Conservation (phyloP, 768 basidiomycete species). For the Tricholoma flavovirens region DNA sequence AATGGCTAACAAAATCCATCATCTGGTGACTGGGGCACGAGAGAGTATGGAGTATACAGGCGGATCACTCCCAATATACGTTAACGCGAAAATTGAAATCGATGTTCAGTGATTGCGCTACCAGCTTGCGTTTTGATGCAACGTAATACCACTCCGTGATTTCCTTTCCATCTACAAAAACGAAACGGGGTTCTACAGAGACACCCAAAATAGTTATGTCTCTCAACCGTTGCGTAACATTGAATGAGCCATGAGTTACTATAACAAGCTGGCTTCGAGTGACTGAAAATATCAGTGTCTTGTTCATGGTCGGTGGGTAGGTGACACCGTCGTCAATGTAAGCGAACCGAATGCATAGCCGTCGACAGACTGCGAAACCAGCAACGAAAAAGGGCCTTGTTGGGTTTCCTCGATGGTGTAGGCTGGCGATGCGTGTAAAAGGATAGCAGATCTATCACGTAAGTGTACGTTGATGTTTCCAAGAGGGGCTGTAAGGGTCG, state of each 20-base stretch:
- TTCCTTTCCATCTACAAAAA: slow-evolving; percentile 33
- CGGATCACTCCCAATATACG: slow-evolving; percentile 20
- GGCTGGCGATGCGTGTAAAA: slow-evolving; percentile 55
- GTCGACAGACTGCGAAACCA: slow-evolving; percentile 46
- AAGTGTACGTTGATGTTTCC: slow-evolving; percentile 74
- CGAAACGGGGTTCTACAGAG: slow-evolving; percentile 28
- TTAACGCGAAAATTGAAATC: slow-evolving; percentile 35
- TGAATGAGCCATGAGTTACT: slow-evolving; percentile 32
- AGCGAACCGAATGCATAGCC: slow-evolving; percentile 50
- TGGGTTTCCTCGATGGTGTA: slow-evolving; percentile 69
- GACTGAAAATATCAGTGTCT: slow-evolving; percentile 41
- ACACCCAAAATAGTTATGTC: slow-evolving; percentile 57
- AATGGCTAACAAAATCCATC: not conserved
- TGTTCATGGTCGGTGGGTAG: slow-evolving; percentile 50
- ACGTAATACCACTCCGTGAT: slow-evolving; percentile 36
- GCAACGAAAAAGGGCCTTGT: slow-evolving; percentile 53
- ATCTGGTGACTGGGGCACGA: not conserved
- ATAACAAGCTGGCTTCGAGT: slow-evolving; percentile 31
- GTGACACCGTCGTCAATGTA: slow-evolving; percentile 70
- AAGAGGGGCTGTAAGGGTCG: slow-evolving; percentile 59
- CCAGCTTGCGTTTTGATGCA: slow-evolving; percentile 33
- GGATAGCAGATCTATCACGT: slow-evolving; percentile 60
- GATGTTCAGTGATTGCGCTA: slow-evolving; percentile 29
- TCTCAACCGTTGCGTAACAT: slow-evolving; percentile 41
- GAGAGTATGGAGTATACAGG: not conserved